Evolutionary conservation across 2,329 filamentous ascomycete species (phyloP), one percentile per base, ranked within the genome.

Genomic region (Trichophyton simii): DNA sequence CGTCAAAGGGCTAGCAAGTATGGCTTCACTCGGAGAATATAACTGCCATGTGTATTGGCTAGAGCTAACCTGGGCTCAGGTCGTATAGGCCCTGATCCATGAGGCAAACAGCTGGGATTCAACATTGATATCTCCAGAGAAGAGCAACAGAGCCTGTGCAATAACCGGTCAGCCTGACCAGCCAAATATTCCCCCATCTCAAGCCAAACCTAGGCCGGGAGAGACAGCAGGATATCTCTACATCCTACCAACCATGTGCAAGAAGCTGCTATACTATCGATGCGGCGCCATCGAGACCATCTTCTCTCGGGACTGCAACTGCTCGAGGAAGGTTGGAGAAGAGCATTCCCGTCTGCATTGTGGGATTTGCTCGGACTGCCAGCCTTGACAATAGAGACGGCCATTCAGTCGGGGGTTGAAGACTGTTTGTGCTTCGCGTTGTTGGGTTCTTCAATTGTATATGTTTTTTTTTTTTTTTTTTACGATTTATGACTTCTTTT

Each of bases 201-300:
- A 52, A 52, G 25, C 3, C 46, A 31, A 18, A n/a, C 28, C 28
- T 13, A 18, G 28, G 20, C 50, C 50, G n/a, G 4, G 7, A 48
- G 9, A 52, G 15, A 36, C 15, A 36, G 18, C 52, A 36, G 4
- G 22, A 31, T 6, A 28, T 15, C 52, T 55, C 41, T 44, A 20
- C 18, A 36, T 36, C 34, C 34, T 38, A 55, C 28, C 52, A 55
- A 55, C 59, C 11, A 67, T 67, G 66, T 67, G 66, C 60, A 61
- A 64, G 42, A 61, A 62, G 48, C 50, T 64, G 15, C 62, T 67
- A 42, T 57, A 59, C 31, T 67, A 67, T 58, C 54, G 54, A 48
- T 67, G 66, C 48, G 66, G 66, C 13, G 57, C 65, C 13, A 58
- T 63, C 15, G 66, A 67, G 59, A 67, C 65, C 15, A 61, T 67